Conservation (phyloP, 148 eudicot species). For the Limonium bicolor region DNA sequence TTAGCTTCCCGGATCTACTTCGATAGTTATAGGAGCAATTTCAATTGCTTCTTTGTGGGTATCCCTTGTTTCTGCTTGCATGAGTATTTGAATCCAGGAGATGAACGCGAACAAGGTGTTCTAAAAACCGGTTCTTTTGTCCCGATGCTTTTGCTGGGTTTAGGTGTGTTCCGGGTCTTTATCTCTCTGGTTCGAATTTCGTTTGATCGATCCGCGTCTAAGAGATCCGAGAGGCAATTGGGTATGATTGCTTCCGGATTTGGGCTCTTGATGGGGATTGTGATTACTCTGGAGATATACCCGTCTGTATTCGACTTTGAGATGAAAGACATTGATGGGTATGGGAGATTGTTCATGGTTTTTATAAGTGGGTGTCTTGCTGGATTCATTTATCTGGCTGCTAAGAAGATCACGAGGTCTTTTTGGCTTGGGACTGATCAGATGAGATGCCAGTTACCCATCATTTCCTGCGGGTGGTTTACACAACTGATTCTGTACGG, state of each 20-base stretch:
- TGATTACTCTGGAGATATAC: slow-evolving; percentile 30
- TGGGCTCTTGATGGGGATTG: slow-evolving; percentile 37
- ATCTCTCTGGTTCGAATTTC: slow-evolving; percentile 43
- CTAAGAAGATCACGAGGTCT: slow-evolving; percentile 55
- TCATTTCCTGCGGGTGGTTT: slow-evolving; percentile 66
- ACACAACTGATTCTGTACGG: slow-evolving; percentile 48
- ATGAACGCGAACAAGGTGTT: slow-evolving; percentile 29
- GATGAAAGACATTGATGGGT: slow-evolving; percentile 43
- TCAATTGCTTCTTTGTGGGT: slow-evolving; percentile 32
- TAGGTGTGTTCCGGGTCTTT: slow-evolving; percentile 30
- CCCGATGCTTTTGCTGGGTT: slow-evolving; percentile 41
- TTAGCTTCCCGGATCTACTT: slow-evolving; percentile 47
- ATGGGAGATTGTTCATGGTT: slow-evolving; percentile 36
- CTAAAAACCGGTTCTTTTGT: slow-evolving; percentile 45
- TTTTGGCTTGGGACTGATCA: slow-evolving; percentile 99
- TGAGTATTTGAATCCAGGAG: slow-evolving; percentile 19
- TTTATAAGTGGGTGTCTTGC: slow-evolving; percentile 35
- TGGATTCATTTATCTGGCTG: slow-evolving; percentile 55
- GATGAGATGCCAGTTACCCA: slow-evolving; percentile 58
- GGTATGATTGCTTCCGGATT: slow-evolving; percentile 36
- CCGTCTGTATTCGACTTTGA: slow-evolving; percentile 48
- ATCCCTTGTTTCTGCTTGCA: slow-evolving; percentile 35
- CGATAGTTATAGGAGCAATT: slow-evolving; percentile 32
- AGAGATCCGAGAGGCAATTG: slow-evolving; percentile 51
- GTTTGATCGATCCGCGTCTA: slow-evolving; percentile 69